Evolutionary conservation across 495 filamentous ascomycete species (phyloP).

Genomic region (Aspergillus avenaceus): DNA sequence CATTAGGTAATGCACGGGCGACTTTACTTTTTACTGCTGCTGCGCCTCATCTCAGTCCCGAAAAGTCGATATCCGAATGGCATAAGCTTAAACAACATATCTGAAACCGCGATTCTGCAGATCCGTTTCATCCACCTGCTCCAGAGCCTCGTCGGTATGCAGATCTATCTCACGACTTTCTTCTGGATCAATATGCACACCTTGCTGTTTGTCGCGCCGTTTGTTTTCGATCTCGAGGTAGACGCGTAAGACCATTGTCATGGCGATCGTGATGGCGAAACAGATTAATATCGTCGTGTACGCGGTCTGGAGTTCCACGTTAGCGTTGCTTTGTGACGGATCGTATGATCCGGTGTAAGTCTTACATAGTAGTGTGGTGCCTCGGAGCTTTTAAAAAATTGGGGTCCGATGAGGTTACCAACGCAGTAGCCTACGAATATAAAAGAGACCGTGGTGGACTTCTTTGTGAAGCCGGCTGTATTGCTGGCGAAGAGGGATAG

Average conservation of each 20-base stretch:
- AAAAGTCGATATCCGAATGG: neutral
- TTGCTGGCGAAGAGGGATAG: constrained; percentile 21
- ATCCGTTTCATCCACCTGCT: constrained; percentile 16
- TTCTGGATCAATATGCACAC: constrained; percentile 13
- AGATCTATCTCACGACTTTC: constrained; percentile 9
- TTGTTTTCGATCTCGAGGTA: constrained; percentile 9
- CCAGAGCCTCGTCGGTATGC: constrained; percentile 7
- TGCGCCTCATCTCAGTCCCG: neutral
- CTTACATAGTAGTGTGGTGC: constrained; percentile 17
- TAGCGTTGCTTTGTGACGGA: neutral
- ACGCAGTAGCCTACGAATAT: constrained; percentile 20
- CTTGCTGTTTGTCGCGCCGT: constrained; percentile 9
- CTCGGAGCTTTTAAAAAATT: constrained; percentile 16
- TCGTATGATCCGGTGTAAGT: neutral
- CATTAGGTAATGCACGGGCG: no score
- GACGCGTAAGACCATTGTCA: constrained; percentile 1
- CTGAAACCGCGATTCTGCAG: constrained; percentile 13
- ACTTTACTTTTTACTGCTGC: neutral
- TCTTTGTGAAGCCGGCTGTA: constrained; percentile 28
- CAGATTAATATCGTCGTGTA: constrained; percentile 15
- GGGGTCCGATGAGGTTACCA: constrained; percentile 20
- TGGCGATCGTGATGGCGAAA: constrained; percentile 10
- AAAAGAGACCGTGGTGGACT: constrained; percentile 13
- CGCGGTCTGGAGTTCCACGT: constrained; percentile 8
- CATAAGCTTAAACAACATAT: constrained; percentile 10